Base-by-base conservation (phyloP, 2,329 filamentous ascomycete species). In the Ophiostoma fasciatum region DNA sequence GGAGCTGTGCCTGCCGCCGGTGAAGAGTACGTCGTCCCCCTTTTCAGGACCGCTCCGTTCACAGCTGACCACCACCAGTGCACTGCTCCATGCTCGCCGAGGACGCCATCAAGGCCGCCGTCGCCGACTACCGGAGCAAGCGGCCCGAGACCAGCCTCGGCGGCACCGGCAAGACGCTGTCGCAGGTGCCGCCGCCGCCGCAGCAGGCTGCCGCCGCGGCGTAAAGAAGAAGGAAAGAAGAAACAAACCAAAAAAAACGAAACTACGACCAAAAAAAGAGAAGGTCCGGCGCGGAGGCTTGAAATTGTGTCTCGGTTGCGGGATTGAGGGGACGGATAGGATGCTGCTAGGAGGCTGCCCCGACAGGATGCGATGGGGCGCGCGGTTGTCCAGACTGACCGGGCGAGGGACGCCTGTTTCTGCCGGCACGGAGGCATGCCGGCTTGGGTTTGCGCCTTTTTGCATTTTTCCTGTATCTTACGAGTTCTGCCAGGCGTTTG, bases 81-180 rank as follows among this genome's bases (percentile, higher is more conserved):
- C 84, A 93, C 60, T 93, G 84, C 68, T 88, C 81, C 34, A 90
- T 92, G 81, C 70, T 93, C 46, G 84, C 84, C 12, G 84, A 92
- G 58, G 83, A 93, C 53, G 84, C 83, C 45, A 92, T 93, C 69
- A 90, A 90, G 61, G 84, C 81, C 26, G 84, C 84, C 47, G 90
- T 93, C 53, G 78, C 74, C 45, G 83, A 93, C 59, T 93, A 90
- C 65, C 83, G 88, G 64, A 82, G 75, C 53, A 90, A 92, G 70
- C 90, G 92, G 62, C 82, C 83, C 40, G 75, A 79, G 43, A 92
- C 84, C 27, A 74, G 87, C 53, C 70, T 94, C 10, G 76, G 78
- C 37, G 82, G 83, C 47, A 87, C 80, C n/a, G 39, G 38, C 44
- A 45, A 47, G 45, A 33, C 45, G 27, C 37, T 47, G 15, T 15